These are phyloP conservation scores for Neofusicoccum parvum DNA, from an alignment of 2,329 filamentous ascomycete species.

Conservation along the genomic window DNA sequence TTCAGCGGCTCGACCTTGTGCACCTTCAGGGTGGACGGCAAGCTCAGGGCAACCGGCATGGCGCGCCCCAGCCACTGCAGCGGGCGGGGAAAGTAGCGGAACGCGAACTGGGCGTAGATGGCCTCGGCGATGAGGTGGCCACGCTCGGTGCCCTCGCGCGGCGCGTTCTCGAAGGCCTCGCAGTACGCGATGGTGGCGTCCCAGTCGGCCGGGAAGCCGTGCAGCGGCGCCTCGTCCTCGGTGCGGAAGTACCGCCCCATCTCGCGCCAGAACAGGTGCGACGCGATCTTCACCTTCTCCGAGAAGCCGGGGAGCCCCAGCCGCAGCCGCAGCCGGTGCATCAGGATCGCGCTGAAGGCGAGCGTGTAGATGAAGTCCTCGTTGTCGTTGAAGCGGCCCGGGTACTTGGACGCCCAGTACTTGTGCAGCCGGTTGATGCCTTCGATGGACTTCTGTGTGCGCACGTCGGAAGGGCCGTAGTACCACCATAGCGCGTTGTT, in stretches of 20 bases:
- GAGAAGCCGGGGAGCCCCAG: background rate
- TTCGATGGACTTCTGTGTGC: background rate
- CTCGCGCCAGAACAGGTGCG: background rate
- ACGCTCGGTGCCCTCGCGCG: background rate
- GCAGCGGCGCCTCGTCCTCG: background rate
- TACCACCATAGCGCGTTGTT: slow-evolving; percentile 1
- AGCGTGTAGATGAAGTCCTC: slow-evolving; percentile 1
- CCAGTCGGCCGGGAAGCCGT: background rate
- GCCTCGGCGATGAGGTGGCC: slow-evolving; percentile 4
- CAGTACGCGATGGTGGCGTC: background rate
- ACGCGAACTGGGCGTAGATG: background rate
- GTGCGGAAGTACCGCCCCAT: background rate
- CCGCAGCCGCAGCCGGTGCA: background rate
- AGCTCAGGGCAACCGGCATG: background rate
- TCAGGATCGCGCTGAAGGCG: background rate
- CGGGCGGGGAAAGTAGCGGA: background rate
- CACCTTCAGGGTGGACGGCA: background rate
- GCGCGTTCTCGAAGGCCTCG: background rate
- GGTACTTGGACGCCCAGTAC: background rate
- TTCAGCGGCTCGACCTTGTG: background rate
- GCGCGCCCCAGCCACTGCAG: background rate
- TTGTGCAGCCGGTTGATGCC: background rate
- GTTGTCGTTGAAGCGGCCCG: background rate
- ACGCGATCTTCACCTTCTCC: background rate
- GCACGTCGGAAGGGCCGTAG: background rate